These are phyloP conservation scores for Calonectria hawksworthii DNA, from an alignment of 2,329 filamentous ascomycete genomes.

Conservation along the genomic window DNA sequence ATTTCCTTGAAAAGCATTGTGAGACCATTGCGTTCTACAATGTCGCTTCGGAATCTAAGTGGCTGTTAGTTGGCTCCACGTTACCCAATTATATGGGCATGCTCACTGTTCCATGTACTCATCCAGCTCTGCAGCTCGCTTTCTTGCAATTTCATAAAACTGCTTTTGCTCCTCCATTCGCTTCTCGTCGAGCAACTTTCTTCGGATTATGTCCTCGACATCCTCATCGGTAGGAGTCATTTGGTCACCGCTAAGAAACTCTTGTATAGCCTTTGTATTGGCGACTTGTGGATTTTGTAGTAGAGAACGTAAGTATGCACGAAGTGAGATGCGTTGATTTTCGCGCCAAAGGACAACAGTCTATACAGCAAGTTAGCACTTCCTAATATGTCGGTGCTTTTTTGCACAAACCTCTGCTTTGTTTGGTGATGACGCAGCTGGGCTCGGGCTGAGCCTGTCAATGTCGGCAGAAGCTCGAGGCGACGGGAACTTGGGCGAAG, in stretches of 20 bases:
- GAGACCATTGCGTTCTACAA: slow-evolving; percentile 82
- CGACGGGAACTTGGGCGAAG: slow-evolving; percentile 46
- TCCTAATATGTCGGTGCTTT: neutral
- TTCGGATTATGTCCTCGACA: slow-evolving; percentile 80
- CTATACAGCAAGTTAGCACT: slow-evolving; percentile 52
- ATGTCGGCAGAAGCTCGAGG: slow-evolving; percentile 51
- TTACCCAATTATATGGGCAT: neutral
- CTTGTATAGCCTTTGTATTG: slow-evolving; percentile 83
- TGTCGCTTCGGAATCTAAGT: slow-evolving; percentile 73
- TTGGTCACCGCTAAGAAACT: slow-evolving; percentile 83
- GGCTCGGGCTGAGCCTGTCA: slow-evolving; percentile 49
- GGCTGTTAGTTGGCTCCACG: slow-evolving; percentile 34
- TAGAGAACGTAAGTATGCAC: slow-evolving; percentile 90
- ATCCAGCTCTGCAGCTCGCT: slow-evolving; percentile 91
- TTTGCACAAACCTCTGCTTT: slow-evolving; percentile 43
- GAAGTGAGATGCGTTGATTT: slow-evolving; percentile 89
- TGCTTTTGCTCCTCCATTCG: slow-evolving; percentile 91
- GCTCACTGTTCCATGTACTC: slow-evolving; percentile 95
- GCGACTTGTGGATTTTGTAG: slow-evolving; percentile 88
- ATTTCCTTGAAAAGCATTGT: slow-evolving; percentile 95
- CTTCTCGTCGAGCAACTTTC: slow-evolving; percentile 88
- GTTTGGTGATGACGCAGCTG: slow-evolving; percentile 37
- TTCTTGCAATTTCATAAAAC: slow-evolving; percentile 95
- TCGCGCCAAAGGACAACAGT: slow-evolving; percentile 82
- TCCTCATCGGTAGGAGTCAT: slow-evolving; percentile 86